Evolutionary conservation across 495 filamentous ascomycete genomes (phyloP).

Genomic region (Aspergillus saccharolyticus): DNA sequence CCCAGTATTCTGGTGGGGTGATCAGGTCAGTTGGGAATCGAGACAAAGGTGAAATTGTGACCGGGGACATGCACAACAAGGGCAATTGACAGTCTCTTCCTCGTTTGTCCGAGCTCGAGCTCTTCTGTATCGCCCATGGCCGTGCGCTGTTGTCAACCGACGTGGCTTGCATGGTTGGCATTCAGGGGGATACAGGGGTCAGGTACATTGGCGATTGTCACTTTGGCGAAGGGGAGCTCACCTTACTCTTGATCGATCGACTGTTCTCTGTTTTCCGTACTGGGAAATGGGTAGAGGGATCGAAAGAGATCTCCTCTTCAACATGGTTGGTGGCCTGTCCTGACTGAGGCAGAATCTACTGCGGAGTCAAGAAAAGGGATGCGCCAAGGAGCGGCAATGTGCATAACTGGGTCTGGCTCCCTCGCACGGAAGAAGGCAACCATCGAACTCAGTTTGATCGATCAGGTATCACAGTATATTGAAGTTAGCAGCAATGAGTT

Average conservation of each 20-base stretch:
- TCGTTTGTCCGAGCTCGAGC: background rate
- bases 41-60: background rate
- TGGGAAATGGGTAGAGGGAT: background rate
- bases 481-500: background rate
- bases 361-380: background rate
- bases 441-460: background rate
- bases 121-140: background rate
- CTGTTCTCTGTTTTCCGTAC: background rate
- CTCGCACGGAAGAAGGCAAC: slow-evolving; percentile 11
- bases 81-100: background rate
- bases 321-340: background rate
- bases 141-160: background rate
- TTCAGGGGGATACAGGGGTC: background rate
- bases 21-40: too few species aligned
- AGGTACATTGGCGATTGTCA: background rate
- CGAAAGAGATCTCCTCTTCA: background rate
- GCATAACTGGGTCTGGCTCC: slow-evolving; percentile 5
- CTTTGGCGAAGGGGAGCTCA: background rate
- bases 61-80: background rate
- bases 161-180: background rate
- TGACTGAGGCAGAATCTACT: too few species aligned
- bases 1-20: too few species aligned
- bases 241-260: too few species aligned
- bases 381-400: slow-evolving; percentile 5
- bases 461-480: background rate